phyloP scores from a whole-genome alignment of 2,329 filamentous ascomycete genomes.

The Talaromyces funiculosus region DNA sequence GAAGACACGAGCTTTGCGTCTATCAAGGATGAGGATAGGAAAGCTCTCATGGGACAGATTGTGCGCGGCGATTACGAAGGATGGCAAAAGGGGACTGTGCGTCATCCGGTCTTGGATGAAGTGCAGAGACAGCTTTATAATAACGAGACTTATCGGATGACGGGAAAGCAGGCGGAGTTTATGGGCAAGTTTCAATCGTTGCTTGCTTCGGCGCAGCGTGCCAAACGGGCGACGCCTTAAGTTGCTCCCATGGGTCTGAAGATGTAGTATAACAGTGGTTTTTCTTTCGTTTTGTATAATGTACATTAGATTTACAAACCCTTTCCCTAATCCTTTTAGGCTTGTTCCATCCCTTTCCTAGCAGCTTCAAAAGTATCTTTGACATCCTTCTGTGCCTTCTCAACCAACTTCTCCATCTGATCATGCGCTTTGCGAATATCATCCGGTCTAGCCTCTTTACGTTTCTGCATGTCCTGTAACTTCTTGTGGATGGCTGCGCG shows the following conservation, averaged over 20 bases:
- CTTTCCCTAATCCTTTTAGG: slow-evolving; percentile 15
- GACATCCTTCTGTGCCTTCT: slow-evolving; percentile 43
- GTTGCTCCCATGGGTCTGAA: neutral
- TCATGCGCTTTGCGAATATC: slow-evolving; percentile 43
- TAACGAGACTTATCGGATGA: slow-evolving; percentile 37
- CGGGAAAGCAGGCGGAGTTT: slow-evolving; percentile 32
- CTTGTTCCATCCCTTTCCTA: slow-evolving; percentile 34
- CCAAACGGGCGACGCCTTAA: slow-evolving; percentile 19
- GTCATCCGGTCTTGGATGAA: slow-evolving; percentile 26
- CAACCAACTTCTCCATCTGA: slow-evolving; percentile 44
- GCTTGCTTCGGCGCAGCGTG: slow-evolving; percentile 24
- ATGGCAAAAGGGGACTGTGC: slow-evolving; percentile 14
- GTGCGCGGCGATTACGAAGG: slow-evolving; percentile 31
- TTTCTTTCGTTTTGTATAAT: neutral
- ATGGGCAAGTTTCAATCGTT: slow-evolving; percentile 35
- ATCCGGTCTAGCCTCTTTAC: slow-evolving; percentile 40
- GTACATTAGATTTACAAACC: neutral
- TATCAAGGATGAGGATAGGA: slow-evolving; percentile 22
- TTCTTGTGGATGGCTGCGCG: slow-evolving; percentile 41
- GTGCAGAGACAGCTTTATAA: slow-evolving; percentile 34
- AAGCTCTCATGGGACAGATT: slow-evolving; percentile 27
- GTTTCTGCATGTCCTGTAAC: slow-evolving; percentile 40
- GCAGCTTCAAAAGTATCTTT: slow-evolving; percentile 42
- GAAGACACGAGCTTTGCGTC: slow-evolving; percentile 25
- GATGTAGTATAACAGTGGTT: neutral